These are phyloP conservation scores for Penicillium corylophilum DNA, from an alignment of 2,329 filamentous ascomycete genomes.

Conservation along the genomic window DNA sequence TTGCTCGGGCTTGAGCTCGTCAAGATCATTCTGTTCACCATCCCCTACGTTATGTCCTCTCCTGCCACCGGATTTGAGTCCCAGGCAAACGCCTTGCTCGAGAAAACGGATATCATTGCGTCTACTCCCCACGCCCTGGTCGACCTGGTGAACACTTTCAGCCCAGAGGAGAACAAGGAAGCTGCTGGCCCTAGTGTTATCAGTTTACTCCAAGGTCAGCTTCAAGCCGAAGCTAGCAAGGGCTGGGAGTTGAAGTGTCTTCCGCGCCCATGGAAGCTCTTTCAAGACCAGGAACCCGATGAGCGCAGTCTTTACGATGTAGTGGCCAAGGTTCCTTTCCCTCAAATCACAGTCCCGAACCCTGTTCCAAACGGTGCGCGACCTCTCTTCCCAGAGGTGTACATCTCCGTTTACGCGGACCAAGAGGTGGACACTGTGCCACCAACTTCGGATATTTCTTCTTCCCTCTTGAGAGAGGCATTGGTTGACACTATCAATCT, in stretches of 20 bases:
- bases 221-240: conserved; percentile 71
- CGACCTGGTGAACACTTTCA: conserved; percentile 81
- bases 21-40: conserved; percentile 92
- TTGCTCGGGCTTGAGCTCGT: conserved; percentile 76
- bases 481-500: conserved; percentile 92
- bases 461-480: conserved; percentile 79
- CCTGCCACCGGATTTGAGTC: conserved; percentile 68
- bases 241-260: conserved; percentile 72
- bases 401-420: conserved; percentile 85
- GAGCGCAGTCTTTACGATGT: conserved; percentile 60
- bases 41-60: conserved; percentile 83
- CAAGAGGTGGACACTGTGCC: conserved; percentile 91
- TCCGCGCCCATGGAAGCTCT: conserved; percentile 54
- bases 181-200: conserved; percentile 70
- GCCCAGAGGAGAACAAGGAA: conserved; percentile 59
- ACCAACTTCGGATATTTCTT: conserved; percentile 69
- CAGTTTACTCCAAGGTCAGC: conserved; percentile 78
- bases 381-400: conserved; percentile 85
- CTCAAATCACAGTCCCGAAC: conserved; percentile 71
- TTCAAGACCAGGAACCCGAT: conserved; percentile 37
- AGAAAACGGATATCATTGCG: conserved; percentile 93
- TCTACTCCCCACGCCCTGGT: conserved; percentile 84
- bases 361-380: conserved; percentile 71
- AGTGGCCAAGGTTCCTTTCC: conserved; percentile 72
- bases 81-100: conserved; percentile 75